A percentile compares a stretch with the other conserved stretches of the same genome.
These are phyloP conservation scores for Periconia macrospinosa DNA, from an alignment of 2,329 filamentous ascomycete genomes.

Conservation along the genomic window DNA sequence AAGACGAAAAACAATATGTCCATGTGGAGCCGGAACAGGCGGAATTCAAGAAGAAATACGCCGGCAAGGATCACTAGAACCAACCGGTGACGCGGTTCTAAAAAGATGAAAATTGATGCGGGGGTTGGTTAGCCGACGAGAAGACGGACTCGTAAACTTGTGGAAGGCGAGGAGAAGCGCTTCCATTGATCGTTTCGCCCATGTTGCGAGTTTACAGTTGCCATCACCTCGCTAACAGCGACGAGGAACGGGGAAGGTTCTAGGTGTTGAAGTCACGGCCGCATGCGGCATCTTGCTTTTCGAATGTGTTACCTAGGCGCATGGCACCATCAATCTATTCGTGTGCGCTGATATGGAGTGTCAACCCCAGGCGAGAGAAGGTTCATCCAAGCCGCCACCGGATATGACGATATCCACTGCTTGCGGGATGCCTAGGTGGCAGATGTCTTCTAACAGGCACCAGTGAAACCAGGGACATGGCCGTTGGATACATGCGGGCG, in stretches of 20 bases:
- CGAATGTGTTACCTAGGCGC: conserved; percentile 7
- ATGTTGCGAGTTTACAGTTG: conserved; percentile 3
- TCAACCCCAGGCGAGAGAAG: conserved; percentile 1
- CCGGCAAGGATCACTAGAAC: conserved; percentile 18
- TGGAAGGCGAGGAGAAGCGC: neutral
- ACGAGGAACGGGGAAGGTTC: conserved; percentile 5
- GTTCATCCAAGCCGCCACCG: neutral
- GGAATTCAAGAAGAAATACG: conserved; percentile 13
- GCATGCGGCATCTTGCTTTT: conserved; percentile 26
- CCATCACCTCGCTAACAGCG: conserved; percentile 8
- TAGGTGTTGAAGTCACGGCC: conserved; percentile 18
- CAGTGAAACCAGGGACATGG: too few species aligned
- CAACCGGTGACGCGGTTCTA: conserved; percentile 13
- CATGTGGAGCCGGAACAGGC: conserved; percentile 21
- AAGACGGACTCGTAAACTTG: too few species aligned
- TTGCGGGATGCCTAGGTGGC: conserved; percentile 3
- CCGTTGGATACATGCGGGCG: conserved; percentile 4
- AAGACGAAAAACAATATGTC: conserved; percentile 11
- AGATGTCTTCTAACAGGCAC: too few species aligned
- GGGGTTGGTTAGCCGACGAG: too few species aligned
- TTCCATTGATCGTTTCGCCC: conserved; percentile 7
- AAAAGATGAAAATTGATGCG: too few species aligned
- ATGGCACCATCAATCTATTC: conserved; percentile 8
- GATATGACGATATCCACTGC: neutral
- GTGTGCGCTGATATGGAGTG: too few species aligned